Conservation (phyloP, 176 grass and related monocot species). For the Aegilops sharonensis region DNA sequence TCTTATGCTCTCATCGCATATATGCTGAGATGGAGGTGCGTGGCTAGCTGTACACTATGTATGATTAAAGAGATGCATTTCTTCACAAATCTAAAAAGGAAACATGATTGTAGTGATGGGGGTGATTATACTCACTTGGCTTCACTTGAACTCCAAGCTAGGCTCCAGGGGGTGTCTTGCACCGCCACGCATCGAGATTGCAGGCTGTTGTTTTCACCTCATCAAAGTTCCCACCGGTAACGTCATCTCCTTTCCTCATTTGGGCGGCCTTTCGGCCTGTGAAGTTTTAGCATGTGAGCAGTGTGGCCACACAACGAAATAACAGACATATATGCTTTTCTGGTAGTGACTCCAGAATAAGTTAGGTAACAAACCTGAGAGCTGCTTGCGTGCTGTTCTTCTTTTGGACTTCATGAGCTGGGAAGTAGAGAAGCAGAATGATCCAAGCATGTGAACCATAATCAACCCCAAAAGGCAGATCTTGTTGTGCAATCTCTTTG, state of each 20-base stretch:
- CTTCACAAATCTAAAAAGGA: neutral
- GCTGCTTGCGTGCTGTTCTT: neutral
- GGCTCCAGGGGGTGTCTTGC: constrained; percentile 17
- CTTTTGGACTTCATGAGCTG: constrained; percentile 24
- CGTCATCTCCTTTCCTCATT: constrained; percentile 9
- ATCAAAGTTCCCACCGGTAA: neutral
- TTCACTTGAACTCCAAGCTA: constrained; percentile 45
- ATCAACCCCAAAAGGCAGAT: constrained; percentile 38
- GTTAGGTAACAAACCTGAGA: constrained; percentile 19
- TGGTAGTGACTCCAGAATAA: constrained; percentile 3
- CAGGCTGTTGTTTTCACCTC: neutral
- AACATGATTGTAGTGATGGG: neutral
- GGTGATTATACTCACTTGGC: constrained; percentile 28
- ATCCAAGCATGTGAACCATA: constrained; percentile 50
- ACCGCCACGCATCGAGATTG: neutral
- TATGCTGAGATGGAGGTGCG: neutral
- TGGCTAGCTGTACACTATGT: constrained; percentile 5
- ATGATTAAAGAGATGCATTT: constrained; percentile 34
- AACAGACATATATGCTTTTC: constrained; percentile 17
- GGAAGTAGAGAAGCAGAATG: constrained; percentile 8
- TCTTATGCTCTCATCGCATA: neutral
- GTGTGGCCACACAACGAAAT: constrained; percentile 23
- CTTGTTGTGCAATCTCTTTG: constrained; percentile 23
- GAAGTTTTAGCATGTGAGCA: constrained; percentile 38
- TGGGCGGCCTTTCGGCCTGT: constrained; percentile 12